Evolutionary conservation across 371 early-diverging fungal genomes (phyloP).

Genomic region (Syncephalastrum racemosum): DNA sequence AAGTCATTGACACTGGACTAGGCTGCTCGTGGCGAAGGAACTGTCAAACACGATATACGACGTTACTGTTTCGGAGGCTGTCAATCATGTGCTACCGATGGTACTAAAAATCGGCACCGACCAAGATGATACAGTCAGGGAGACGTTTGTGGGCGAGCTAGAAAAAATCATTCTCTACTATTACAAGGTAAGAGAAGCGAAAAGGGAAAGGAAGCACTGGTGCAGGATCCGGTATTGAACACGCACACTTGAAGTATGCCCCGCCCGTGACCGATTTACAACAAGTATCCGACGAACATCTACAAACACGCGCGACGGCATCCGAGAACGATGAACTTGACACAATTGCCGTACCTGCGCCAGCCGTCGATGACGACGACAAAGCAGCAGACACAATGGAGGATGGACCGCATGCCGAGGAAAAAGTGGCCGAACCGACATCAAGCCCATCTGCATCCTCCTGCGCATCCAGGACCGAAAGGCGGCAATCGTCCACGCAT

Average conservation of each 20-base stretch:
- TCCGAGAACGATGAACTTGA: slow-evolving; percentile 14
- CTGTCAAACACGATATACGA: slow-evolving; percentile 41
- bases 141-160: slow-evolving; percentile 51
- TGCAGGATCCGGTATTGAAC: slow-evolving; percentile 6
- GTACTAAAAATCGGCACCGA: slow-evolving; percentile 45
- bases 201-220: neutral
- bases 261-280: slow-evolving; percentile 20
- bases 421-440: slow-evolving; percentile 6
- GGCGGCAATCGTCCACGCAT: neutral
- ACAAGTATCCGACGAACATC: neutral
- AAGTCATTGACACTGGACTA: neutral
- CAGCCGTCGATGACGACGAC: slow-evolving; percentile 7
- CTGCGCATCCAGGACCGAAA: too few relatives aligned
- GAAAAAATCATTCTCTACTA: slow-evolving; percentile 54
- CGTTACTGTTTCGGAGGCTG: slow-evolving; percentile 42
- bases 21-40: slow-evolving; percentile 39
- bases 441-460: neutral
- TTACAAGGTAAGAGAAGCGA: slow-evolving; percentile 33
- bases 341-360: slow-evolving; percentile 17
- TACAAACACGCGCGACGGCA: neutral
- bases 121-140: slow-evolving; percentile 50
- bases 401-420: slow-evolving; percentile 4
- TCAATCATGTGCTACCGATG: slow-evolving; percentile 49
- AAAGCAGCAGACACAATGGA: slow-evolving; percentile 1
- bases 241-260: slow-evolving; percentile 7